Evolutionary conservation across 139 green algal genomes (phyloP).

Genomic region (Closterium sp.): DNA sequence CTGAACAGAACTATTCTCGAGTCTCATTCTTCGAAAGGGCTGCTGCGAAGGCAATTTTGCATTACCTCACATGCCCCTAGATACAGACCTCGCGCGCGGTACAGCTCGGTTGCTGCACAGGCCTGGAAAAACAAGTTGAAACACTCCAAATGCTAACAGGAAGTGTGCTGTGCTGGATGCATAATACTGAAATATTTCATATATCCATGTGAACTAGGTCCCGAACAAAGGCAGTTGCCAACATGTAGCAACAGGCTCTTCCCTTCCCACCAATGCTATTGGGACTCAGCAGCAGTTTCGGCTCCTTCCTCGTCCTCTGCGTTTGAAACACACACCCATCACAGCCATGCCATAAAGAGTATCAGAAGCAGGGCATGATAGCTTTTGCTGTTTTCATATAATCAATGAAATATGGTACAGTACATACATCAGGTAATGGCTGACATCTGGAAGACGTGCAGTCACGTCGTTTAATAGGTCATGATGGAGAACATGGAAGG

Average conservation of each 20-base stretch:
- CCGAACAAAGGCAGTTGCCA: too few relatives aligned
- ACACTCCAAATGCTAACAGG: too few relatives aligned
- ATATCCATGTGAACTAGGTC: too few relatives aligned
- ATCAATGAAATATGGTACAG: neutral
- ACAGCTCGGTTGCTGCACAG: too few relatives aligned
- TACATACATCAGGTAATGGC: neutral
- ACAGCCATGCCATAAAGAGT: neutral
- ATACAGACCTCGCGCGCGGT: too few relatives aligned
- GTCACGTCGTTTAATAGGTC: neutral
- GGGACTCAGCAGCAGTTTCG: neutral
- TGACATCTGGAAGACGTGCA: neutral
- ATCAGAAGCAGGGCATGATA: neutral
- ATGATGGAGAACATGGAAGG: neutral
- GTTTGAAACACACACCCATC: neutral
- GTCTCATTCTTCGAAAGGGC: too few relatives aligned
- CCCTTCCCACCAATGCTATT: neutral
- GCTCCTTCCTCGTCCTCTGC: neutral
- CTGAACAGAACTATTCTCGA: too few relatives aligned
- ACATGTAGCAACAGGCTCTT: neutral
- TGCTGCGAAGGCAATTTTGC: too few relatives aligned
- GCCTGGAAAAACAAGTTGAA: too few relatives aligned
- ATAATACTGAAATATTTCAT: too few relatives aligned
- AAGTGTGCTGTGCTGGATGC: too few relatives aligned
- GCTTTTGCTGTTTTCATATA: neutral
- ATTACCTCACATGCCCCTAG: too few relatives aligned